A percentile compares a stretch with the other conserved stretches of the same genome.
Evolutionary conservation across 257 asterid species (phyloP).

Genomic region (Ocimum tenuiflorum): DNA sequence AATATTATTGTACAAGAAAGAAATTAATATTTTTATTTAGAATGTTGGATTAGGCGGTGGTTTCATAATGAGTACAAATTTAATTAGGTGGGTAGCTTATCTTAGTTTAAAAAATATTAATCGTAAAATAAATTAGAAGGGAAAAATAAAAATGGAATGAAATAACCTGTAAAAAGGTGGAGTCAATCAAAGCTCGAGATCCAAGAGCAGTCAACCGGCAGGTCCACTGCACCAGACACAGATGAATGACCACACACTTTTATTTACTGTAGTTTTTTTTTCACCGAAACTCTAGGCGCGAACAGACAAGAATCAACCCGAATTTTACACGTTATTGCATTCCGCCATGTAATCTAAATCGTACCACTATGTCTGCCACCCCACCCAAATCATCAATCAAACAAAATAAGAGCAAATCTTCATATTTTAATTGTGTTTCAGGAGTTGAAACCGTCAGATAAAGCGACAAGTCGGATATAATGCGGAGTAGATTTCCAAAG

Average conservation of each 20-base stretch:
- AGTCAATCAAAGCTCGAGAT: constrained; percentile 34
- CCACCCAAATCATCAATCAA: constrained; percentile 19
- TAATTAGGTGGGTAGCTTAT: too few relatives aligned
- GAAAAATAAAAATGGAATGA: too few relatives aligned
- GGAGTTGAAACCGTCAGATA: constrained; percentile 36
- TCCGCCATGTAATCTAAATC: not conserved
- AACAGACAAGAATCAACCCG: not conserved
- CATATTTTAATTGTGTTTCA: not conserved
- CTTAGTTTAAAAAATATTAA: too few relatives aligned
- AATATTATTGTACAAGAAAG: too few relatives aligned
- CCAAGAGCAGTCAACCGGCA: constrained; percentile 31
- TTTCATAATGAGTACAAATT: too few relatives aligned
- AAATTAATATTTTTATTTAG: too few relatives aligned
- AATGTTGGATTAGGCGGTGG: too few relatives aligned
- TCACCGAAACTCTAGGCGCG: not conserved
- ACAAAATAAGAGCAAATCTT: constrained; percentile 3
- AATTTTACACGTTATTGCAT: constrained; percentile 3
- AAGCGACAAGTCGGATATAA: constrained; percentile 64
- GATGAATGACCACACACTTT: constrained; percentile 26
- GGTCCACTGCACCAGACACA: constrained; percentile 4
- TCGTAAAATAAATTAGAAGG: not conserved
- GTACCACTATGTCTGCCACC: constrained; percentile 21
- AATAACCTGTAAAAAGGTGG: too few relatives aligned
- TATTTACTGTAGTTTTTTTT: not conserved
- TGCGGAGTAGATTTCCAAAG: constrained; percentile 68